These are phyloP conservation scores for Raphanus raphanistrum DNA, from an alignment of 345 rosid genomes.

Conservation along the genomic window DNA sequence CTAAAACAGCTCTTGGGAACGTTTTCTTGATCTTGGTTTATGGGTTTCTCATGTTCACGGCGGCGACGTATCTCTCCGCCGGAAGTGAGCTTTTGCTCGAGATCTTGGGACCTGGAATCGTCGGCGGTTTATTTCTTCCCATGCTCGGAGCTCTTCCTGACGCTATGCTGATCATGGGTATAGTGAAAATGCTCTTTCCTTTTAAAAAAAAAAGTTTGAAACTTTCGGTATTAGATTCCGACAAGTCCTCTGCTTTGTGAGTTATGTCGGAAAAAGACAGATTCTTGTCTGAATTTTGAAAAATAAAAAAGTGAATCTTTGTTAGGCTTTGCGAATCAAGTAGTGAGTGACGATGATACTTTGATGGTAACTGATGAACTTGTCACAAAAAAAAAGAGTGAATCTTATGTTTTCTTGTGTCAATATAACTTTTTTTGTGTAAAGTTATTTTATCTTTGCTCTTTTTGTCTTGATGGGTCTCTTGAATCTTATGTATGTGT, in stretches of 20 bases:
- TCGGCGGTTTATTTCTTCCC: slow-evolving; percentile 93
- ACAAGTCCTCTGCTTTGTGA: not conserved
- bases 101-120: slow-evolving; percentile 92
- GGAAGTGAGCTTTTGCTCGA: slow-evolving; percentile 93
- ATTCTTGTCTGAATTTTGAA: not conserved
- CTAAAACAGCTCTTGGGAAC: slow-evolving; percentile 71
- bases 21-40: slow-evolving; percentile 72
- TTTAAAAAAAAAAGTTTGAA: not conserved
- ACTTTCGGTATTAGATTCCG: not conserved
- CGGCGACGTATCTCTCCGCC: slow-evolving; percentile 77
- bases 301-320: slow-evolving; percentile 3
- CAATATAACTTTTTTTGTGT: not conserved
- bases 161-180: slow-evolving; percentile 96
- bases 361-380: not conserved
- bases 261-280: not conserved
- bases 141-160: slow-evolving; percentile 95
- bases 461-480: not conserved
- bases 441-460: not conserved
- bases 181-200: slow-evolving; percentile 3
- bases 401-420: not conserved
- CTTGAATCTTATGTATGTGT: not conserved
- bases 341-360: not conserved
- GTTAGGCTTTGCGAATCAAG: not conserved
- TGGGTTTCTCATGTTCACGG: slow-evolving; percentile 74
- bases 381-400: not conserved